A percentile compares a stretch with the other conserved stretches of the same genome.
These are phyloP conservation scores for Monosporascus sp. DNA, from an alignment of 2,329 filamentous ascomycete genomes.

Conservation along the genomic window DNA sequence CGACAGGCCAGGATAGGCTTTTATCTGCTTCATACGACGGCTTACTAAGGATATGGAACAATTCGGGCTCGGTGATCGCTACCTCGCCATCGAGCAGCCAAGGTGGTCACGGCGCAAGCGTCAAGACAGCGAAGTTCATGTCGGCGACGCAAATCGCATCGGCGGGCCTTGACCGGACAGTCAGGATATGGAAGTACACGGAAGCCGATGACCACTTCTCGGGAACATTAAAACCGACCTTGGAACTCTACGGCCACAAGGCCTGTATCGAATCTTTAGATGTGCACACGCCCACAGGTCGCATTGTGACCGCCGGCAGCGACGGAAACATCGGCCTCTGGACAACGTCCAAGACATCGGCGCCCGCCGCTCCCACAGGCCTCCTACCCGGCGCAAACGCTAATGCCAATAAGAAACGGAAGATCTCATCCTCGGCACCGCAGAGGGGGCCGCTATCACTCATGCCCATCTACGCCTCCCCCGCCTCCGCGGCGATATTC, in stretches of 20 bases:
- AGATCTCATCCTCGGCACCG: conserved; percentile 51
- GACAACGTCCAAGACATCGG: conserved; percentile 72
- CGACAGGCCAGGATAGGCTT: conserved; percentile 62
- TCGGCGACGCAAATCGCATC: conserved; percentile 75
- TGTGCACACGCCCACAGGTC: conserved; percentile 66
- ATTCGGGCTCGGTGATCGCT: conserved; percentile 77
- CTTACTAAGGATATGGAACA: conserved; percentile 81
- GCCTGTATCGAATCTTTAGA: conserved; percentile 69
- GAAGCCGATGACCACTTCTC: conserved; percentile 59
- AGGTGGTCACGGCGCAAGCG: conserved; percentile 69
- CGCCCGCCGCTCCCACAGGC: conserved; percentile 65
- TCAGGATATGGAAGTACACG: conserved; percentile 85
- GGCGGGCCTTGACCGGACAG: conserved; percentile 75
- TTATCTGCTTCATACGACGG: conserved; percentile 95
- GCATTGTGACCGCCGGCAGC: conserved; percentile 78
- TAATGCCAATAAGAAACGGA: conserved; percentile 69
- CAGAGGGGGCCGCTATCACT: conserved; percentile 77
- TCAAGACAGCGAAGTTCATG: conserved; percentile 81
- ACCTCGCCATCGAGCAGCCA: conserved; percentile 62
- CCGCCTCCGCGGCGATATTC: conserved; percentile 78
- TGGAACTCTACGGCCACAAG: conserved; percentile 82
- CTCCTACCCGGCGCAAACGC: conserved; percentile 63
- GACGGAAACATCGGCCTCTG: conserved; percentile 86
- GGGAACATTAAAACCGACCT: conserved; percentile 60
- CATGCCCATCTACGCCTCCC: conserved; percentile 64